Evolutionary conservation across 495 filamentous ascomycete genomes (phyloP), one percentile per base, ranked within the genome.

Genomic region (Xylaria grammica): DNA sequence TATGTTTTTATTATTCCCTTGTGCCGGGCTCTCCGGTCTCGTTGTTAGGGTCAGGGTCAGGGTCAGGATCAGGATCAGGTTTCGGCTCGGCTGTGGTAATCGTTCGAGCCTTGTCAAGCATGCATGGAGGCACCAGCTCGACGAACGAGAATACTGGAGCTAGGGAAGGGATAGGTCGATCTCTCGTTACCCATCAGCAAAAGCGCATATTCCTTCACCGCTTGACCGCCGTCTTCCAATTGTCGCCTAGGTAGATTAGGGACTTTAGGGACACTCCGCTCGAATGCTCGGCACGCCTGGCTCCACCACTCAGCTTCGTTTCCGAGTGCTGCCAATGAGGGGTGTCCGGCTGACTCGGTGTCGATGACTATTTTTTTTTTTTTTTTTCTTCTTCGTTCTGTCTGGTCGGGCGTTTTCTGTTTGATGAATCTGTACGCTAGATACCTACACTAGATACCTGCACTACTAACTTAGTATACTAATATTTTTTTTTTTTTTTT

Each of bases 151-250:
- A 45, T 50, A 20, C 10, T 32, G 50, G 17, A 26, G 24, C 38
- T 36, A 34, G 42, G 24, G n/a, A 38, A 49, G 51, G 51, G 61
- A 63, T 62, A 40, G 60, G 60, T 49, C 50, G 60, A 63, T 64
- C 62, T 50, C 32, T 63, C 51, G 52, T 64, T 44, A 17, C 32
- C 48, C 63, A 50, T 57, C 44, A 45, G 54, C 44, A 68, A 63
- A 58, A 60, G 63, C 69, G 69, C 67, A 74, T 70, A 69, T 67
- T 69, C 53, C 72, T 70, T 74, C 72, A 74, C 72, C 72, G 72
- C 72, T 72, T 69, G 52, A 67, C 68, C 60, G 60, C 60, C 49
- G 55, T 48, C 45, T 59, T 60, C 55, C 55, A 63, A 69, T 59
- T 65, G 52, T 34, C 53, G 62, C 34, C 62, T 65, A 22, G 66